phyloP scores from a whole-genome alignment of 139 green algal genomes.

The Chlorella sp. region DNA sequence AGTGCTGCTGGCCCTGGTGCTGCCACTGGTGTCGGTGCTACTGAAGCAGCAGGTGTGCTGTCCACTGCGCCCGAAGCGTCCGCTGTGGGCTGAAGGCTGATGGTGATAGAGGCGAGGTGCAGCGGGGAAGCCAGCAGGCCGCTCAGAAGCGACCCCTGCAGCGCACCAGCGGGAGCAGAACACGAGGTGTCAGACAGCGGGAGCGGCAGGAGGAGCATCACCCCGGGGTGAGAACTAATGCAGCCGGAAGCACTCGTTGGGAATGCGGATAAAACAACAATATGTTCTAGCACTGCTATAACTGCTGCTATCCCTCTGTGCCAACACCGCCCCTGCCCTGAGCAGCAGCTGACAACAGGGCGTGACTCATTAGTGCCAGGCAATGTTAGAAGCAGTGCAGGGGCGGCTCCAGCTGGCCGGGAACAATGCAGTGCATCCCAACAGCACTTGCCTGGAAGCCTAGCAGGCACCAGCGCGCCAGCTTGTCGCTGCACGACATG shows the following conservation, averaged over 20 bases:
- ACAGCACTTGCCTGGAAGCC: conserved; percentile 69
- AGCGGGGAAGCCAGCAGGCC: conserved; percentile 71
- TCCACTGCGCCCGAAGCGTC: background rate
- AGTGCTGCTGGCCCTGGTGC: background rate
- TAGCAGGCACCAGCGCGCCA: conserved; percentile 85
- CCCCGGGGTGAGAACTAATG: too few species aligned
- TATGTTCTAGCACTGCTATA: too few species aligned
- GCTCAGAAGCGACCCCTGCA: conserved; percentile 72
- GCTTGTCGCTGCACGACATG: conserved; percentile 97
- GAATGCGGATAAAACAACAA: too few species aligned
- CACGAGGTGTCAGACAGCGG: background rate
- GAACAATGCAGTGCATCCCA: background rate
- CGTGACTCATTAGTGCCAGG: too few species aligned
- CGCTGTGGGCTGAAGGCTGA: conserved; percentile 33
- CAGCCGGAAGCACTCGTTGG: too few species aligned
- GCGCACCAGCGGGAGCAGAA: background rate
- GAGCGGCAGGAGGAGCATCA: background rate
- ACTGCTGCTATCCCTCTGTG: too few species aligned
- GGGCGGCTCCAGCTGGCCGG: background rate
- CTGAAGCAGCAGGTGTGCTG: too few species aligned
- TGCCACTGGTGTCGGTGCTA: background rate
- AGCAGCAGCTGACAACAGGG: too few species aligned
- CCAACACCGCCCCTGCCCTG: too few species aligned
- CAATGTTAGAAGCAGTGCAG: background rate
- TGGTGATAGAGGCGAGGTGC: conserved; percentile 56